Base-by-base conservation (phyloP, 352 stramenopile species). In the Globisporangium megalacanthum region DNA sequence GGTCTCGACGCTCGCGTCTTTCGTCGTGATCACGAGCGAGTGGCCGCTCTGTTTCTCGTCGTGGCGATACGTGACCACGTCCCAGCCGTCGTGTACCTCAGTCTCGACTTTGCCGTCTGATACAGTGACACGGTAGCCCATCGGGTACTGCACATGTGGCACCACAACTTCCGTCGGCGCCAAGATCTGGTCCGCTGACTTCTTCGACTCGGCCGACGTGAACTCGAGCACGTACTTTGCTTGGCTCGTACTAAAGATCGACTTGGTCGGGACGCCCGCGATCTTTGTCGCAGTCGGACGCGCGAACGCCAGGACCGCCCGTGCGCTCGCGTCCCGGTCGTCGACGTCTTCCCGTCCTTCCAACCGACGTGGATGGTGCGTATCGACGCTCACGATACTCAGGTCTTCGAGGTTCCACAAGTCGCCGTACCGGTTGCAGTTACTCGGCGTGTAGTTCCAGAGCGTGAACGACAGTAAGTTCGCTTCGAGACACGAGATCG, bases 371-470 rank as follows among this genome's bases (percentile, higher is more conserved):
- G 15, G 29, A 11, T 51, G 1, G 25, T 29, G 48, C 46, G 7
- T 55, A 49, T 75, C 70, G 10, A 58, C 59, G 41, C 79, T 93
- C 44, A 92, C 82, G 42, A 96, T 67, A 39, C 82, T 94, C 48
- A 96, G 69, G 53, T 96, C 86, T 46, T 96, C 87, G 9, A 83
- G 51, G 72, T 96, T 96, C 87, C 87, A 96, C 49, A 80, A 61
- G 47, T 96, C 87, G 22, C 87, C 86, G 37, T 76, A 89, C 15
- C 69, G 54, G 67, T 95, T 85, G 56, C 55, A 76, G 58, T 96
- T 95, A 48, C 83, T 68, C 8, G 85, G 75, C 35, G 83, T 78
- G 73, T 97, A 97, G 54, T 83, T 94, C 90, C 89, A 97, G 17
- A 97, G 62, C 42, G 87, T 96, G 64, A 92, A 97, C 49, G 72